A percentile compares a stretch with the other conserved stretches of the same genome.
Conservation (phyloP, 2,329 filamentous ascomycete genomes). For the Phyllosticta capitalensis region DNA sequence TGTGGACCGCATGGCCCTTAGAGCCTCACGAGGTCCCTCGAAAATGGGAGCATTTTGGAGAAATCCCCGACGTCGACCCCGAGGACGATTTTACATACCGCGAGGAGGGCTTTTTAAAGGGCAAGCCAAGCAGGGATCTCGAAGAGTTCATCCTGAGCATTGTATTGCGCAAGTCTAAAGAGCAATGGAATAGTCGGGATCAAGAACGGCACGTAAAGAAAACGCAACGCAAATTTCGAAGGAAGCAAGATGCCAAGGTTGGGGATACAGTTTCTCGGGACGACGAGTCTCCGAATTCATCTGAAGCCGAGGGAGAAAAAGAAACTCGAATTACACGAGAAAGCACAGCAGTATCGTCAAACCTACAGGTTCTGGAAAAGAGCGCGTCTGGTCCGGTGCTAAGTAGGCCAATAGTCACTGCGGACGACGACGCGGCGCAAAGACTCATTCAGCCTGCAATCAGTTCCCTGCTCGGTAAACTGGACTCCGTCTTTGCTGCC, state of each 20-base stretch:
- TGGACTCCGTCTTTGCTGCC: conserved; percentile 61
- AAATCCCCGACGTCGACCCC: conserved; percentile 28
- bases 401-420: conserved; percentile 50
- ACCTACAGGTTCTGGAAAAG: too few species aligned
- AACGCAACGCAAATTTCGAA: neutral
- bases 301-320: neutral
- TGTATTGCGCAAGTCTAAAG: conserved; percentile 58
- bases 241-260: conserved; percentile 13
- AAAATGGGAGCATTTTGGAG: conserved; percentile 40
- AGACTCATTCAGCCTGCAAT: conserved; percentile 57
- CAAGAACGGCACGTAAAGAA: neutral
- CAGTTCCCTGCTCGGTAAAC: conserved; percentile 56
- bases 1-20: conserved; percentile 84
- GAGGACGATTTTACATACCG: conserved; percentile 43
- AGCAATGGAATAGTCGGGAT: conserved; percentile 40
- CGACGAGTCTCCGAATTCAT: neutral
- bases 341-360: neutral
- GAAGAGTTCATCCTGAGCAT: conserved; percentile 61
- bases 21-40: conserved; percentile 51
- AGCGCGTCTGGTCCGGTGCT: too few species aligned
- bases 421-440: conserved; percentile 61
- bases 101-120: conserved; percentile 29
- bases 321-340: neutral
- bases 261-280: conserved; percentile 13
- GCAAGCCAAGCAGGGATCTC: conserved; percentile 50